Evolutionary conservation across 768 basidiomycete genomes (phyloP).

Genomic region (Tremella mesenterica): DNA sequence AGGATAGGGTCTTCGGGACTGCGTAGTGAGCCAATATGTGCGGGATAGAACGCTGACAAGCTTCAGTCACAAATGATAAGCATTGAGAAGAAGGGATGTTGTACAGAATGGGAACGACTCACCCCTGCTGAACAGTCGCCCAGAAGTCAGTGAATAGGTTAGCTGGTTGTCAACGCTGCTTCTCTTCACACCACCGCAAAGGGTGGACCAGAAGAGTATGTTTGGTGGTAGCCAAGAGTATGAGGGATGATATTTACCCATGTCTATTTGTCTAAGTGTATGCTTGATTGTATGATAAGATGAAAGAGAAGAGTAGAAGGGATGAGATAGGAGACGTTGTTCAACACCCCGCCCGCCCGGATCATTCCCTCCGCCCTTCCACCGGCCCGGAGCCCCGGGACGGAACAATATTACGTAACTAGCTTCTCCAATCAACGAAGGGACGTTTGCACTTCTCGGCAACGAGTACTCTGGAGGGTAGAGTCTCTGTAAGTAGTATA

Average conservation of each 20-base stretch:
- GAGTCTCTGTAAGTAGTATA: no score
- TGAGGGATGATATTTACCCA: neutral
- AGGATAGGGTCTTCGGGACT: slow-evolving; percentile 41
- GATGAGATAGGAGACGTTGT: no score
- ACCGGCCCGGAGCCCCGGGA: no score
- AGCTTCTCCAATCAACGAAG: no score
- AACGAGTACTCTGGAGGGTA: no score
- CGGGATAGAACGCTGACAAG: neutral
- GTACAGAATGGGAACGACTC: neutral
- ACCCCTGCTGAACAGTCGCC: slow-evolving; percentile 24
- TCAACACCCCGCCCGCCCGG: no score
- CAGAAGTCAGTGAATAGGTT: slow-evolving; percentile 26
- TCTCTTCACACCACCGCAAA: neutral
- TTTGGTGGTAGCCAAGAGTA: neutral
- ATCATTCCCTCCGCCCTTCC: no score
- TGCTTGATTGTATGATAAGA: neutral
- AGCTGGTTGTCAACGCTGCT: neutral
- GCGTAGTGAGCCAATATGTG: no score
- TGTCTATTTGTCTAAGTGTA: neutral
- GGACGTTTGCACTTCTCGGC: no score
- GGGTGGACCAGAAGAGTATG: neutral
- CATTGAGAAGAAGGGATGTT: neutral
- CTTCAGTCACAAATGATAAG: neutral
- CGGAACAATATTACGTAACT: no score
- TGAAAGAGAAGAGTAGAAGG: neutral